Evolutionary conservation across 352 stramenopile species (phyloP), one percentile per base, ranked within the genome.

Genomic region (Phytophthora pinifolia): DNA sequence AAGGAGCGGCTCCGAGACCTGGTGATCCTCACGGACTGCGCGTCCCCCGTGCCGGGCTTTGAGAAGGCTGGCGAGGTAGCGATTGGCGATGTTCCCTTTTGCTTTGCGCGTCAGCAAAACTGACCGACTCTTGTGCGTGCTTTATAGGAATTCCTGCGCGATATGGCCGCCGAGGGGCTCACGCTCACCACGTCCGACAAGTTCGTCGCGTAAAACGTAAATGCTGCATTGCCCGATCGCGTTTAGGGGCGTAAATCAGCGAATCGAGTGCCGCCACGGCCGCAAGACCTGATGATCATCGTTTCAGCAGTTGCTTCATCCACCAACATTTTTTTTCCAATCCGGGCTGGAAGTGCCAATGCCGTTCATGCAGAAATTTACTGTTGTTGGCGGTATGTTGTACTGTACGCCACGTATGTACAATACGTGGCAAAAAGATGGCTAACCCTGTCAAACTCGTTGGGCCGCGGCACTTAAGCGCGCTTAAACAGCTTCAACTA

Each of bases 1-100:
- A 67, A 66, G 22, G 70, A 90, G 8, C 71, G 91, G n/a, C 48
- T 72, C 10, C 37, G 60, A 6, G 73, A 94, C 62, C 53, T 96
- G 32, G 68, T 93, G n/a, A 55, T 96, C 22, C 49, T 96, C 30
- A 86, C 78, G 4, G 83, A 93, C 57, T 93, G 83, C 57, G 38
- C 74, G 36, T 93, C 83, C 14, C 60, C 79, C 35, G 84, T 94
- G 22, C 65, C 79, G 1, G 79, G 84, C 17, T 94, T 88, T 54
- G 81, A 94, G 52, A 60, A 74, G 27, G 72, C 61, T 41, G 83
- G 81, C 25, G 57, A 88, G 74, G 76, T 88, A 71, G 43, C 37
- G 7, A 54, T 29, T n/a, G 13, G 27, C 3, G 13, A 33, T 9
- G 45, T 49, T 55, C 37, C 4, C 22, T 54, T 63, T 43, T n/a